A percentile compares a stretch with the other conserved stretches of the same genome.
Evolutionary conservation across 2,329 filamentous ascomycete genomes (phyloP).

Genomic region (Ophiostoma montium): DNA sequence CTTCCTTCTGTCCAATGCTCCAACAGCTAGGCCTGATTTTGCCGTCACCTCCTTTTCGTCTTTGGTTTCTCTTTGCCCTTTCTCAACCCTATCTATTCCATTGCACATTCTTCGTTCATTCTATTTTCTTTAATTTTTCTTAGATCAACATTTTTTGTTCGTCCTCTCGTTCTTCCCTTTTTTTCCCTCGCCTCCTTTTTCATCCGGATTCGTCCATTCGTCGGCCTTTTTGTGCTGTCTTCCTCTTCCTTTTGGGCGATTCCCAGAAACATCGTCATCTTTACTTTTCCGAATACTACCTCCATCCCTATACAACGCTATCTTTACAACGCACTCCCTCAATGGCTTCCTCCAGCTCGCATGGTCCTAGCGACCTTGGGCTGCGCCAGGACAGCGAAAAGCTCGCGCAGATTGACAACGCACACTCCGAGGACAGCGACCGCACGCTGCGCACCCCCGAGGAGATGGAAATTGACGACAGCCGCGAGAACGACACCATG

Average conservation of each 20-base stretch:
- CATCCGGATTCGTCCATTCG: neutral
- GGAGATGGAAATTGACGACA: slow-evolving; percentile 25
- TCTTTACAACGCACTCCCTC: neutral
- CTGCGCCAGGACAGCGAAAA: slow-evolving; percentile 20
- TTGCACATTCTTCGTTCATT: neutral
- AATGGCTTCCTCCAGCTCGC: slow-evolving; percentile 19
- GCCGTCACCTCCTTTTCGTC: neutral
- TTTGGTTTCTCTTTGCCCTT: neutral
- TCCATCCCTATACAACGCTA: neutral
- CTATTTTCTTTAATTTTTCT: neutral
- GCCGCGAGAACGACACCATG: slow-evolving; percentile 27
- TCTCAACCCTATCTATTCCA: neutral
- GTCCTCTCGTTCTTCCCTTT: neutral
- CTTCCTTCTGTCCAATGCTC: neutral
- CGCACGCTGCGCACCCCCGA: slow-evolving; percentile 19
- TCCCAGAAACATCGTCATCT: neutral
- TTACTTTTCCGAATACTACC: neutral
- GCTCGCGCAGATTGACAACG: slow-evolving; percentile 17
- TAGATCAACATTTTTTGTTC: neutral
- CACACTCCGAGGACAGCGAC: slow-evolving; percentile 18
- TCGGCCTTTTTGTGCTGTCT: neutral
- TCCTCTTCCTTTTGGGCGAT: neutral
- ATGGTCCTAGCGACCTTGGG: slow-evolving; percentile 21
- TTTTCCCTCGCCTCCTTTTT: neutral
- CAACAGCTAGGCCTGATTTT: neutral